Evolutionary conservation across 192 early-diverging fungal genomes (phyloP), one percentile per base, ranked within the genome.

Genomic region (Coemansia sp.): DNA sequence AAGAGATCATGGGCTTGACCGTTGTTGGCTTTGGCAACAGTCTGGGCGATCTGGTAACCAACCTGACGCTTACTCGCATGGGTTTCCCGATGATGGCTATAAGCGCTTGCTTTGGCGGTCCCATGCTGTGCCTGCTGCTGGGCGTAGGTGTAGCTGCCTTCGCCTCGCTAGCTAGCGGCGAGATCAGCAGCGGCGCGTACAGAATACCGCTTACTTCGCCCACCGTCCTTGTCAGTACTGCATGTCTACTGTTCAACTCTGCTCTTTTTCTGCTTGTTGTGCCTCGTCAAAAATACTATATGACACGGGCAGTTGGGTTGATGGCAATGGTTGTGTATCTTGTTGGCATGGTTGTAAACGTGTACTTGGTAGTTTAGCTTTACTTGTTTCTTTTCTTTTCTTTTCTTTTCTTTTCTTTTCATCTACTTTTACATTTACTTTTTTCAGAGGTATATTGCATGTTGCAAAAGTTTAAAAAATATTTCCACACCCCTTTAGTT

Each of bases 81-180:
- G 95, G 96, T 2, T 95, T 87, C 69, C 94, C 96, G 18, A 86
- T 90, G 64, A 98, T 98, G 95, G 97, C 96, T 1, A 87, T 98
- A 51, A 91, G 91, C 28, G 97, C 97, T 0, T 97, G 95, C 61
- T 97, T 94, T 81, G 95, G 95, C 33, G 87, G 91, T 14, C 97
- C 97, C 17, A 90, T 98, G 88, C 75, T 98, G 35, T 96, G 93
- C 64, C 86, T 96, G 43, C 75, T 96, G 61, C 87, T 96, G 14
- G 95, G 95, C 18, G 84, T 96, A 8, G 95, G 95, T 38, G 82
- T 95, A 36, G 88, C 92, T 53, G 92, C 88, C 8, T 86, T 86
- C 22, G 86, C 86, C 54, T 79, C 85, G 52, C 88, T 90, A 34
- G 35, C 82, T 0, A 79, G 83, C 1, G 61, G 65, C 36, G 76